Percentiles rank a stretch among this genome's conserved stretches.
Conservation (phyloP, 2,329 filamentous ascomycete genomes). For the Karstenula rhodostoma region DNA sequence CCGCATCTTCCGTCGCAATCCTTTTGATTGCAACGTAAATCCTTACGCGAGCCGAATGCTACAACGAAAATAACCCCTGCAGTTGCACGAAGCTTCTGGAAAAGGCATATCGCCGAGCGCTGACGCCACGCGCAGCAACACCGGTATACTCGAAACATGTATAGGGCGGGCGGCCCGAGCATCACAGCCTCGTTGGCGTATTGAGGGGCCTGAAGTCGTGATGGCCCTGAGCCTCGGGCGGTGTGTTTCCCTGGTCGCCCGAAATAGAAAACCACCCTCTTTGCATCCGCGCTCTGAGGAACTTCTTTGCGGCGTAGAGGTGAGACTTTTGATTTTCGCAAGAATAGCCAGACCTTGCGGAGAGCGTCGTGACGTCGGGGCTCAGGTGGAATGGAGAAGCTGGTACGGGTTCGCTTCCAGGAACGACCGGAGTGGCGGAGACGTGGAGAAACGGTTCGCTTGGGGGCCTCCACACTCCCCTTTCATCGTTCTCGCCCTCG, state of each 20-base stretch:
- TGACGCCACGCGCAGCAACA: slow-evolving; percentile 8
- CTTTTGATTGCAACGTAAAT: slow-evolving; percentile 9
- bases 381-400: background rate
- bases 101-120: slow-evolving; percentile 1
- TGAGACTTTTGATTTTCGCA: background rate
- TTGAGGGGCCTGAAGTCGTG: background rate
- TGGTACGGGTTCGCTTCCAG: slow-evolving; percentile 3
- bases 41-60: slow-evolving; percentile 10
- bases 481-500: background rate
- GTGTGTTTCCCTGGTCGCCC: background rate
- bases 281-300: background rate
- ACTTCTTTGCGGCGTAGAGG: background rate
- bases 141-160: slow-evolving; percentile 8
- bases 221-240: slow-evolving; percentile 1
- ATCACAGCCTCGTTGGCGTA: background rate
- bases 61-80: slow-evolving; percentile 2
- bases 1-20: slow-evolving; percentile 5
- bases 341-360: background rate
- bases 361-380: background rate
- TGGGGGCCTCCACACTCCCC: background rate
- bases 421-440: slow-evolving; percentile 6
- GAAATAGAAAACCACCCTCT: slow-evolving; percentile 1
- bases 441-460: slow-evolving; percentile 8
- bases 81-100: background rate
- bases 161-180: slow-evolving; percentile 5